These are phyloP conservation scores for Macadamia tetraphylla DNA, from an alignment of 164 flowering plant species.

Conservation along the genomic window DNA sequence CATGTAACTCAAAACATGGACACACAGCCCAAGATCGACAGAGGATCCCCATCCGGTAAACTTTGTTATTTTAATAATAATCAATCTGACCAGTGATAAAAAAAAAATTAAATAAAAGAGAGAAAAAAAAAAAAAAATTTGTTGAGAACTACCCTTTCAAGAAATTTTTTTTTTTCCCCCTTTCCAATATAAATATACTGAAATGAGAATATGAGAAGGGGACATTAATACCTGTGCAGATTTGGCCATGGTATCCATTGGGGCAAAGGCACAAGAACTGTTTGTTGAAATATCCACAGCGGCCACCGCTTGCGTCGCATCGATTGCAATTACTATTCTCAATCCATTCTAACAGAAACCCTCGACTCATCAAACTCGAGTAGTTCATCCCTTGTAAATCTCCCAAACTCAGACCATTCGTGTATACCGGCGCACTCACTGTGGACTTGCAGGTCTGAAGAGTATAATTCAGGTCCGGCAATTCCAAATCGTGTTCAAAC, in stretches of 20 bases:
- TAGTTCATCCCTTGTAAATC: neutral
- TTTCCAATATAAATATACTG: too few relatives aligned
- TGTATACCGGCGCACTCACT: neutral
- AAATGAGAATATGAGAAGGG: too few relatives aligned
- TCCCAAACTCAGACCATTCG: neutral
- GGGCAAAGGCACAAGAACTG: slow-evolving; percentile 9
- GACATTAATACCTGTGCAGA: slow-evolving; percentile 3
- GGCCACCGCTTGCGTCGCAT: slow-evolving; percentile 13
- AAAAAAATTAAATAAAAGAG: too few relatives aligned
- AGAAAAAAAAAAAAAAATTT: too few relatives aligned
- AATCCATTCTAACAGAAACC: slow-evolving; percentile 16
- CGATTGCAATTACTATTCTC: slow-evolving; percentile 7
- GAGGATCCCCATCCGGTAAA: too few relatives aligned
- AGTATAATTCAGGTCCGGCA: neutral
- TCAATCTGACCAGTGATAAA: too few relatives aligned
- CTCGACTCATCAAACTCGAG: neutral
- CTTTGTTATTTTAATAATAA: too few relatives aligned
- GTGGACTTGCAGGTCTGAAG: neutral
- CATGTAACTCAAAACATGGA: too few relatives aligned
- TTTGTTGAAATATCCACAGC: slow-evolving; percentile 11
- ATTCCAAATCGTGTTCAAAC: neutral
- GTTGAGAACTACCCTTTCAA: too few relatives aligned
- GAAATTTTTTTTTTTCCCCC: too few relatives aligned
- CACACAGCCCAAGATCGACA: too few relatives aligned
- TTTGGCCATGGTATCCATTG: slow-evolving; percentile 6